Evolutionary conservation across 129 eudicot species (phyloP).

Genomic region (Pulicaria dysenterica): DNA sequence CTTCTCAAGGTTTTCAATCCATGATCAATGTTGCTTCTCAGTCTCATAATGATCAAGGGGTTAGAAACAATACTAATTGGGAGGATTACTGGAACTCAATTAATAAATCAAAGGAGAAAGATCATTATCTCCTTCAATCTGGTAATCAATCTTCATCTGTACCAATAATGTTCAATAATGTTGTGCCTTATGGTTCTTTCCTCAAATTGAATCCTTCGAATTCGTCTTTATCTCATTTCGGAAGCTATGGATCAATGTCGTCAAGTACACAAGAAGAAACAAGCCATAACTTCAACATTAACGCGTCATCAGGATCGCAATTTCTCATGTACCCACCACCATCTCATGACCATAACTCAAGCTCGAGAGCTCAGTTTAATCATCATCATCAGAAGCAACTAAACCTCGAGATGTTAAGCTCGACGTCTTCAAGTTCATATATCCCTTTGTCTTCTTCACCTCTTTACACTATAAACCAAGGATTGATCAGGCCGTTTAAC

Average conservation of each 20-base stretch:
- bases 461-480: slow-evolving; percentile 42
- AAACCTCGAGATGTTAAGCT: slow-evolving; percentile 53
- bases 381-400: slow-evolving; percentile 37
- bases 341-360: slow-evolving; percentile 33
- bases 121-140: slow-evolving; percentile 34
- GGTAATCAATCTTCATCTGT: slow-evolving; percentile 38
- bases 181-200: slow-evolving; percentile 41
- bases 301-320: slow-evolving; percentile 40
- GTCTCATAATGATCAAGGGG: slow-evolving; percentile 27
- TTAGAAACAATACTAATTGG: slow-evolving; percentile 32
- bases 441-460: slow-evolving; percentile 42
- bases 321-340: slow-evolving; percentile 38
- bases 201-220: slow-evolving; percentile 59
- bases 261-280: slow-evolving; percentile 37
- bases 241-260: slow-evolving; percentile 39
- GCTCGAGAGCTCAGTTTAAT: neutral
- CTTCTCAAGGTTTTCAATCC: slow-evolving; percentile 36
- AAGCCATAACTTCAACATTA: slow-evolving; percentile 38
- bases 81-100: slow-evolving; percentile 28
- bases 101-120: slow-evolving; percentile 43
- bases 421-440: slow-evolving; percentile 39
- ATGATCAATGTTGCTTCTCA: slow-evolving; percentile 37
- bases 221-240: slow-evolving; percentile 44
- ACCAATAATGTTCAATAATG: slow-evolving; percentile 42
- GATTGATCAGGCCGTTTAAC: slow-evolving; percentile 50